Evolutionary conservation across 2,329 filamentous ascomycete genomes (phyloP), one percentile per base, ranked within the genome.

Genomic region (Colletotrichum sp.): DNA sequence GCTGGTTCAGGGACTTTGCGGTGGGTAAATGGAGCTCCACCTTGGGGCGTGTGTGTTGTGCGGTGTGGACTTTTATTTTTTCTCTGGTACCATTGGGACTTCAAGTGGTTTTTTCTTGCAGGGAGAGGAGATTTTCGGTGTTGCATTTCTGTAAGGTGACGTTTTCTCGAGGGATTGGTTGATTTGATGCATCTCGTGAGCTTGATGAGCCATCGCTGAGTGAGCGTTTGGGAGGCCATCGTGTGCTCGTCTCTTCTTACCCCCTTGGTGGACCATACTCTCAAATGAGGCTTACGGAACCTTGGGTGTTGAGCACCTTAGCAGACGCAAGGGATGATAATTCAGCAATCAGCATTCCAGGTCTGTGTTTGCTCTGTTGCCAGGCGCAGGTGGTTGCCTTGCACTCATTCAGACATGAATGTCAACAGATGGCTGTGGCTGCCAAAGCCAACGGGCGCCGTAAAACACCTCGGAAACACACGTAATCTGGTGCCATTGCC

Each of bases 1-100:
- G 36, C 63, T 63, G n/a, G 59, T 74, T 52, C 70, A 76, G 74
- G 74, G 74, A 61, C 74, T 69, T 70, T 69, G n/a, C 26, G 18
- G 16, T 43, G 55, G 28, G 63, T 52, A 39, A 18, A 52, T n/a
- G 18, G 24, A 21, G 66, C 43, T 60, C 70, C 59, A 73, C 74
- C 57, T 34, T 43, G 30, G 73, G 57, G 43, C 43, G 43, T 64
- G 70, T 67, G 70, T 60, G 59, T 30, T 52, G 70, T 68, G 68
- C 68, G 68, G 68, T 71, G 60, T 71, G 60, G 43, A 65, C 59
- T 48, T 68, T 21, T n/a, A 52, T 63, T 70, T 70, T 48, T 63
- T 43, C 39, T 30, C 30, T 59, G 13, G 43, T 52, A 52, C 10
- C 43, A 28, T 57, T 39, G 43, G 32, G 7, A 52, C 16, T 60